Evolutionary conservation across 495 filamentous ascomycete genomes (phyloP), one percentile per base, ranked within the genome.

Genomic region (Aspergillus steynii): DNA sequence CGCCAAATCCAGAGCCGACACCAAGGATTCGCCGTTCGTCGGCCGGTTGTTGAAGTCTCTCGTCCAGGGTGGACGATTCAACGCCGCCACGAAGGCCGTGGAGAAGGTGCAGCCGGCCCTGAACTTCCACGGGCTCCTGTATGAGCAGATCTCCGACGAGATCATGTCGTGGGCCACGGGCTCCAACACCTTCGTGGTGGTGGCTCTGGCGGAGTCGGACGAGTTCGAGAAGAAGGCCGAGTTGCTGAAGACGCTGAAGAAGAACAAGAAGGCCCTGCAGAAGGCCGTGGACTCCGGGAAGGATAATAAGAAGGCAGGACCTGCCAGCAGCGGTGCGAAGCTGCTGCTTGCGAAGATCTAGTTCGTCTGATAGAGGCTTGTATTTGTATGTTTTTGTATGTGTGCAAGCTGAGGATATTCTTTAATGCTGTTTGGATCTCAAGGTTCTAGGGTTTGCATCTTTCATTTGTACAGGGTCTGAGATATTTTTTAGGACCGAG

Each of bases 11-110:
- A 79, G 90, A 65, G 83, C 88, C 25, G 82, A 82, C 29, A 68
- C 77, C 8, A 69, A 77, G 50, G 81, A 84, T 56, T 82, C 82
- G 0, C 77, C 91, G 2, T 82, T 85, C 58, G 88, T 87, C 2
- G 90, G 91, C n/a, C 86, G 90, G 53, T 89, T 97, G 87, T 83
- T 96, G 61, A 97, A 96, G 75, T 88, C 88, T 0, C 82, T 99
- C 1, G 90, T 97, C 29, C 84, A 89, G 34, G 94, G 95, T 26
- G 95, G 96, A 9, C 85, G 83, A 28, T 99, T 88, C 71, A 92
- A 97, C 75, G 80, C 78, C 27, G 82, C 79, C 37, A 79, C 81
- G 3, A 91, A 90, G 72, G 83, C 80, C 52, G 76, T 96, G 50
- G 85, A 86, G 67, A 83, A 85, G 59, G 80, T 88, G 20, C 82